A percentile compares a stretch with the other conserved stretches of the same genome.
phyloP scores from a whole-genome alignment of 805 yeast species.

The Brettanomyces nanus region DNA sequence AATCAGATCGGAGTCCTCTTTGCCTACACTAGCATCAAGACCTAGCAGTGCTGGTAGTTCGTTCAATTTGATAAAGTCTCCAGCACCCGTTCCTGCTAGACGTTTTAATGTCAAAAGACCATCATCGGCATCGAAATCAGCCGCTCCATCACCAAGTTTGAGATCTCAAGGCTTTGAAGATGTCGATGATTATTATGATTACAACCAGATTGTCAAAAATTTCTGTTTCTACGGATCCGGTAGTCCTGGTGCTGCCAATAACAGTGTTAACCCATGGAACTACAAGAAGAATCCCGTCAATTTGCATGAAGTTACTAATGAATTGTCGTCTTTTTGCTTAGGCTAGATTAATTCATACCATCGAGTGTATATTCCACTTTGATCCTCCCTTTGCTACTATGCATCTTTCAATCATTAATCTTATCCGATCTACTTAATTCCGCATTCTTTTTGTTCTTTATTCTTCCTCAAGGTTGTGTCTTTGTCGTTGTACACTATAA shows the following conservation, averaged over 20 bases:
- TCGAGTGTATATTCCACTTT: neutral
- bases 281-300: neutral
- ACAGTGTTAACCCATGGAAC: neutral
- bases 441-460: neutral
- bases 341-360: neutral
- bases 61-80: neutral
- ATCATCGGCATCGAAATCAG: slow-evolving; percentile 1
- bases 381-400: neutral
- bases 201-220: slow-evolving; percentile 19
- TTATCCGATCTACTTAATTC: neutral
- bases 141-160: slow-evolving; percentile 7
- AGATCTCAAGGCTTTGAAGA: slow-evolving; percentile 10
- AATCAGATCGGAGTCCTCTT: slow-evolving; percentile 8
- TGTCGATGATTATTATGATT: slow-evolving; percentile 8
- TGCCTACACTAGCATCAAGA: neutral
- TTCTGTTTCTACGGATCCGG: slow-evolving; percentile 25
- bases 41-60: neutral
- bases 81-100: neutral
- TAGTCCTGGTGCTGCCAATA: neutral
- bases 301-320: slow-evolving; percentile 4
- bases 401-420: neutral
- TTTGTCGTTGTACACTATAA: too few relatives aligned
- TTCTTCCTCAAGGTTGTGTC: neutral
- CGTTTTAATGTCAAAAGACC: neutral
- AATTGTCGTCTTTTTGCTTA: slow-evolving; percentile 8